Percentiles rank a stretch among this genome's conserved stretches.
Evolutionary conservation across 1,284 basidiomycete species (phyloP).

Genomic region (Anthracocystis setariae): DNA sequence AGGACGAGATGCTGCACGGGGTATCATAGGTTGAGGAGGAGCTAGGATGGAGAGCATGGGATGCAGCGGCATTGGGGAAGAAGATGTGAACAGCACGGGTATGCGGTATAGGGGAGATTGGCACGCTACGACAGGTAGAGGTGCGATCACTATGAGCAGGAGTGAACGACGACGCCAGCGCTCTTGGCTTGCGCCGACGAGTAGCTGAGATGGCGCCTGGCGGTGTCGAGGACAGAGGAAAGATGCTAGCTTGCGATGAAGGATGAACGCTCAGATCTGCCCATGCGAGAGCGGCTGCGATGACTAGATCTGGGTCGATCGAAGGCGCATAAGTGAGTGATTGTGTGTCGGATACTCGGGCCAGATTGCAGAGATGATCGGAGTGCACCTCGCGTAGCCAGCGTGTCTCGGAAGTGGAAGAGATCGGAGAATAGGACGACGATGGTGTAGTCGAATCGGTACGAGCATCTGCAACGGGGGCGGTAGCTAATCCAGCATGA

Average conservation of each 20-base stretch:
- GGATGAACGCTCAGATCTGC: neutral
- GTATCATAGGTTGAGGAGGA: conserved; percentile 2
- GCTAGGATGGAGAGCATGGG: conserved; percentile 11
- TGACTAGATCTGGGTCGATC: conserved; percentile 3
- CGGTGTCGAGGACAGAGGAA: neutral
- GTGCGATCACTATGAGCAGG: conserved; percentile 14
- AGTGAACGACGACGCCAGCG: conserved; percentile 10
- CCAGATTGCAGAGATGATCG: neutral
- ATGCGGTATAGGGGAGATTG: conserved; percentile 13
- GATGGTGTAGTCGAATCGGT: neutral
- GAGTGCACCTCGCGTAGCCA: conserved; percentile 4
- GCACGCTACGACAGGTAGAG: conserved; percentile 5
- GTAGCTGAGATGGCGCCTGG: conserved; percentile 19
- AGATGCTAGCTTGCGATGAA: neutral
- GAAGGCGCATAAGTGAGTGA: neutral
- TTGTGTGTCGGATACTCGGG: neutral
- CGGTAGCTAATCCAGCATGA: neutral
- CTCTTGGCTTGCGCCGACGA: conserved; percentile 17
- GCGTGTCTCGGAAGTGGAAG: conserved; percentile 2
- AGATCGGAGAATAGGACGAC: no score
- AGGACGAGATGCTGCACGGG: neutral
- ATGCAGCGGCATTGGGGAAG: conserved; percentile 26
- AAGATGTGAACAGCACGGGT: conserved; percentile 30
- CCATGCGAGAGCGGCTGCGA: neutral
- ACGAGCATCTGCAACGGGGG: neutral